A percentile compares a stretch with the other conserved stretches of the same genome.
Conservation (phyloP, 2,329 filamentous ascomycete genomes). For the Nemania diffusa region DNA sequence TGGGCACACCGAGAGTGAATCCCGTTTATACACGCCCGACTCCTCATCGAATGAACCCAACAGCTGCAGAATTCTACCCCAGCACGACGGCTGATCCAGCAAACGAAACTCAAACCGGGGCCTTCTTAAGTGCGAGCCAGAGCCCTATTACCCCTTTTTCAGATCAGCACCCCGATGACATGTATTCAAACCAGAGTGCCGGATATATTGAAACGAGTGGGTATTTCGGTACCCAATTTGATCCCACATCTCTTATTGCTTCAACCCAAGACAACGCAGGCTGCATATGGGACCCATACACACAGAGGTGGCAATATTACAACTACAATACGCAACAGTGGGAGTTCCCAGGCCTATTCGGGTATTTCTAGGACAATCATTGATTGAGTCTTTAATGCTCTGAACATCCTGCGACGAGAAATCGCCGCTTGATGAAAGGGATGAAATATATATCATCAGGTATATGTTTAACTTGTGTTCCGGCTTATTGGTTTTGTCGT, state of each 20-base stretch:
- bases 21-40: too few relatives aligned
- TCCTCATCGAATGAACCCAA: conserved; percentile 10
- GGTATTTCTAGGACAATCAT: not conserved
- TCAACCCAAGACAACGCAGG: not conserved
- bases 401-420: not conserved
- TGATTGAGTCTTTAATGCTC: not conserved
- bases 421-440: not conserved
- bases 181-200: not conserved
- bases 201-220: not conserved
- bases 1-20: not conserved
- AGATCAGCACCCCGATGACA: not conserved
- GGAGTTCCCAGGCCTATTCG: not conserved
- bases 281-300: not conserved
- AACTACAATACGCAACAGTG: not conserved
- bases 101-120: not conserved
- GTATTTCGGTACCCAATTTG: not conserved
- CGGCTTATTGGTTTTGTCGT: too few relatives aligned
- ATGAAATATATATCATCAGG: not conserved
- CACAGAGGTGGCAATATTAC: not conserved
- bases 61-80: conserved; percentile 15
- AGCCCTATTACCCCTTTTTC: not conserved
- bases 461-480: not conserved
- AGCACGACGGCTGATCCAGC: not conserved
- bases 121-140: not conserved
- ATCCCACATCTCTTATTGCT: not conserved